Base-by-base conservation (phyloP, 495 filamentous ascomycete genomes). In the Neurospora intermedia region DNA sequence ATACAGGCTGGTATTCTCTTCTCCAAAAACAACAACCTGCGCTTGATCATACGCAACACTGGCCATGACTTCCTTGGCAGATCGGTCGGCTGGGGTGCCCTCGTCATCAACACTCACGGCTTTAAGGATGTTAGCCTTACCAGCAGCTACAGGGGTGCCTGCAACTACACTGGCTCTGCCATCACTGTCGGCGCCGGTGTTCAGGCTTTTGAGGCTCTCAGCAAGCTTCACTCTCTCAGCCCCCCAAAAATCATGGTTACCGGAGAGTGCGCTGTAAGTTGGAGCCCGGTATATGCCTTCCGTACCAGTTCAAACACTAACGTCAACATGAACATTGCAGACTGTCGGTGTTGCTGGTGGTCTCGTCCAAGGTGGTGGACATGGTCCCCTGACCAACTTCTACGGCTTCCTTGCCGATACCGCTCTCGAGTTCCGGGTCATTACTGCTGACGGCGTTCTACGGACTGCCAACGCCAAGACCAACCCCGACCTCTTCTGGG, bases 401-500 rank as follows among this genome's bases (percentile, higher is more conserved):
- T 81, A 87, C 54, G 88, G 88, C 38, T 82, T 91, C 69, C 84
- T 83, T 10, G 86, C 88, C 39, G 87, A 88, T 66, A 87, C 85
- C 2, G 84, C 88, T 5, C 78, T 87, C 38, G 80, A 87, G 62
- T 86, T 85, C 69, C 84, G 85, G 69, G 87, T 91, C 62, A 84
- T 91, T n/a, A 85, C 87, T 0, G 83, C 88, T 20, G 83, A 87
- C 41, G 89, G 89, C 13, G 72, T 77, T 20, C 84, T 86, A 31
- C 79, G 85, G 4, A 89, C 84, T 0, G 88, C 87, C 10, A 86
- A 84, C 43, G 76, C 84, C 13, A 75, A 80, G 16, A 81, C 79
- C 43, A 84, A 91, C 72, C 73, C 86, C 0, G 90, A 91, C 54
- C 85, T 91, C 11, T 92, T 90, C 83, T 91, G 86, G 89, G 90